Conservation (phyloP, 2,329 filamentous ascomycete genomes). For the Fusarium sterilihyphosum region DNA sequence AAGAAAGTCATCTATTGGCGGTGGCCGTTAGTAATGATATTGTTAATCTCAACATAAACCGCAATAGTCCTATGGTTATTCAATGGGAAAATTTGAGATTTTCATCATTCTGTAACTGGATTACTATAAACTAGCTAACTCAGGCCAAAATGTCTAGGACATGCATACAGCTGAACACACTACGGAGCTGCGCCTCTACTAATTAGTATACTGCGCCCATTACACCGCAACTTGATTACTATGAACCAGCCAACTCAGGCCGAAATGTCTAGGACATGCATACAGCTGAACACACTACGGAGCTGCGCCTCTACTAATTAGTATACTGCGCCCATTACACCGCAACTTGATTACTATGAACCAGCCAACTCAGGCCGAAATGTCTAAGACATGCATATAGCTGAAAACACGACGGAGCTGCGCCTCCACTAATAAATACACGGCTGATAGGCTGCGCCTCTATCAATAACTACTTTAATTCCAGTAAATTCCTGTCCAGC, state of each 20-base stretch:
- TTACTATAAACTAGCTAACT: fast-evolving
- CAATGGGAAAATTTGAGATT: fast-evolving
- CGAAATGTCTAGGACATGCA: background rate
- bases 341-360: fast-evolving
- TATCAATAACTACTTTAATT: background rate
- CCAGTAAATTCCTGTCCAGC: background rate
- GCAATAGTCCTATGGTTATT: background rate
- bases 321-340: background rate
- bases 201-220: background rate
- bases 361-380: background rate
- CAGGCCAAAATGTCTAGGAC: background rate
- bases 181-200: background rate
- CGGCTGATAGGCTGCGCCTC: background rate
- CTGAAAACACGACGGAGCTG: fast-evolving
- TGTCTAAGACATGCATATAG: background rate
- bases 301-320: background rate
- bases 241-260: fast-evolving
- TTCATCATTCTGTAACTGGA: background rate
- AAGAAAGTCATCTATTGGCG: fast-evolving
- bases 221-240: background rate
- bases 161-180: background rate
- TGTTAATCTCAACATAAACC: too few species aligned
- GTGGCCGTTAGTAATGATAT: too few species aligned
- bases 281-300: fast-evolving
- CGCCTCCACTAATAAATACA: background rate